Evolutionary conservation across 768 basidiomycete genomes (phyloP), one percentile per base, ranked within the genome.

Genomic region (Tylopilus rubrobrunneus): DNA sequence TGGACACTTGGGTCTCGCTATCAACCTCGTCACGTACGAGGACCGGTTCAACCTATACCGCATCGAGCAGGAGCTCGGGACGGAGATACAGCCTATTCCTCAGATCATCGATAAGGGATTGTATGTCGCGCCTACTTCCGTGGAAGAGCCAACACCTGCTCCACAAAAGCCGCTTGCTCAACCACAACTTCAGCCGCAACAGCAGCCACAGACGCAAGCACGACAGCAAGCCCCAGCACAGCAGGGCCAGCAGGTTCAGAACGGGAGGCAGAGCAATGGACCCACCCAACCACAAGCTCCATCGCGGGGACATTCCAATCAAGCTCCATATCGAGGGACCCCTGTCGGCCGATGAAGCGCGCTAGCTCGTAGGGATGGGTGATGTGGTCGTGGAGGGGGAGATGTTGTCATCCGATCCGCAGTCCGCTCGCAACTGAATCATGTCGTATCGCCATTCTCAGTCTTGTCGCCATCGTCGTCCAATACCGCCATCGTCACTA

Each of bases 41-140:
- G 97, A 99, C 68, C 77, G 96, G 46, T 98, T 97, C 79, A 96
- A 97, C 73, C 78, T 98, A 52, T 98, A 98, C 73, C 87, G 89
- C 67, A 98, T 99, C 64, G 97, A 98, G 71, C 94, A 97, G 72
- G 97, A 99, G 73, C 81, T 99, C 33, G 97, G 96, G 11, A 98
- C 96, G 37, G 96, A 99, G 74, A 98, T 99, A 62, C 87, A 90
- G 65, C 89, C 96, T 12, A 98, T 98, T 64, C 96, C 96, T 7
- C 86, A 87, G 67, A 77, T 67, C 27, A 98, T 99, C 65, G 97
- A 98, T 69, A 86, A 88, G 59, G 85, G 85, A 5, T 74, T 99
- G 53, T 98, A 99, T 71, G 96, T 99, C 51, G 88, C 94, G 9
- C 96, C 94, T 1, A 74, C 77, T 48, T 69, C 75, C 1, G 48